These are phyloP conservation scores for Chenopodium formosanum DNA, from an alignment of 148 eudicot species.

Conservation along the genomic window DNA sequence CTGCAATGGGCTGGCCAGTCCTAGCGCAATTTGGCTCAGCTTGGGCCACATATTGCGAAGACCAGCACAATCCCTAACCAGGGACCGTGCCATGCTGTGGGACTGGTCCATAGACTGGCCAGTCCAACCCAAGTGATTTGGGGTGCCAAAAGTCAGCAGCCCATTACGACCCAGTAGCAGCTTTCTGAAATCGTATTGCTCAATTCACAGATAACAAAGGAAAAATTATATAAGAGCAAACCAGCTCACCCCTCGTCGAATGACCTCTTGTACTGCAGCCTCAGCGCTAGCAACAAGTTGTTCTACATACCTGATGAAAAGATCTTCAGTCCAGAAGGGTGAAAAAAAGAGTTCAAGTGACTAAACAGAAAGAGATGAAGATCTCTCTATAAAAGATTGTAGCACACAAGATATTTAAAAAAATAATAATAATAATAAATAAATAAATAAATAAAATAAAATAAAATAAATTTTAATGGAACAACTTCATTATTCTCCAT, in stretches of 20 bases:
- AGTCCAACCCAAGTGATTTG: background rate
- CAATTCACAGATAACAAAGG: background rate
- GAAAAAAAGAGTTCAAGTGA: background rate
- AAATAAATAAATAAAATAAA: too few relatives aligned
- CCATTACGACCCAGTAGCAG: background rate
- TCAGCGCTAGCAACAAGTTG: constrained; percentile 94
- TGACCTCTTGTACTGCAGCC: constrained; percentile 93
- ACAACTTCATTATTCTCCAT: background rate
- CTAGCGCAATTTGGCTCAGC: background rate
- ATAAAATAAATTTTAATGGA: background rate
- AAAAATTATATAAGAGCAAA: background rate
- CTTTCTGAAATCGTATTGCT: background rate
- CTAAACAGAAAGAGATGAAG: background rate
- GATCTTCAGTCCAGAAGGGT: constrained; percentile 18
- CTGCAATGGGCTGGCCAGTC: background rate
- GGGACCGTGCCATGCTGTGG: background rate
- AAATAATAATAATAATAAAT: background rate
- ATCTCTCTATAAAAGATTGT: background rate
- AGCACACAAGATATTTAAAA: background rate
- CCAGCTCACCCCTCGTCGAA: constrained; percentile 71
- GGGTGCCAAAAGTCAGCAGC: background rate
- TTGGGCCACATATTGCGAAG: background rate
- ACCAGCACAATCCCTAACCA: background rate
- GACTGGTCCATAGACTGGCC: background rate
- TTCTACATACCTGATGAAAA: constrained; percentile 70